A percentile compares a stretch with the other conserved stretches of the same genome.
phyloP scores from a whole-genome alignment of 768 basidiomycete genomes.

The Agaricus subrufescens region DNA sequence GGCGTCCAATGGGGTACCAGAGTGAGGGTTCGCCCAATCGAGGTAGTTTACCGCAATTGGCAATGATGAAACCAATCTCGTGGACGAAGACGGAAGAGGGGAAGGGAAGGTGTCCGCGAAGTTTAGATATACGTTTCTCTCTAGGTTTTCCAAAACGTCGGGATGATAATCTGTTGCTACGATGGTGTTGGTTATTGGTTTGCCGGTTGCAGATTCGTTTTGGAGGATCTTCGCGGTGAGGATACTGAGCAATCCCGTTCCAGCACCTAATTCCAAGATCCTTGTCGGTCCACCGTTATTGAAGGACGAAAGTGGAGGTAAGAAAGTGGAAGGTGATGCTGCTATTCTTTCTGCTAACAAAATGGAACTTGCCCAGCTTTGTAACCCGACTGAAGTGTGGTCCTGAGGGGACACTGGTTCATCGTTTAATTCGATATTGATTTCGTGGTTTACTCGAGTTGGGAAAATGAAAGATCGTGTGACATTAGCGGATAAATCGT shows the following conservation, averaged over 20 bases:
- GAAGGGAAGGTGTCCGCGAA: constrained; percentile 14
- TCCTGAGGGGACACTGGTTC: constrained; percentile 59
- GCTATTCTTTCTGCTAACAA: constrained; percentile 64
- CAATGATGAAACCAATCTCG: constrained; percentile 3
- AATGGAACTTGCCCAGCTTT: constrained; percentile 82
- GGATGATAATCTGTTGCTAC: constrained; percentile 79
- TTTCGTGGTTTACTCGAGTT: constrained; percentile 12
- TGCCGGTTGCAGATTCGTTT: too few species aligned
- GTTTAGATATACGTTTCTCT: constrained; percentile 55
- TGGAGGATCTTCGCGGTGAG: constrained; percentile 40
- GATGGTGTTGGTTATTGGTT: constrained; percentile 22
- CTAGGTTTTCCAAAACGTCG: constrained; percentile 67
- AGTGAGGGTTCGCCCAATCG: constrained; percentile 58
- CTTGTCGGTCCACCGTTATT: constrained; percentile 22
- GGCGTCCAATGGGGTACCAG: constrained; percentile 26
- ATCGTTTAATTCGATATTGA: constrained; percentile 63
- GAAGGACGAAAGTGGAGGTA: constrained; percentile 11
- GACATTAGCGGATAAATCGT: constrained; percentile 31
- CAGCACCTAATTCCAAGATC: constrained; percentile 80
- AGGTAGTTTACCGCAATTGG: constrained; percentile 44
- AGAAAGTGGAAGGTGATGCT: constrained; percentile 33
- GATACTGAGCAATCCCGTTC: constrained; percentile 81
- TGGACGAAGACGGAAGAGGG: too few species aligned
- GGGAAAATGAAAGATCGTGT: constrained; percentile 52
- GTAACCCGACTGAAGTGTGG: constrained; percentile 77